phyloP scores from a whole-genome alignment of 768 basidiomycete genomes.

The Baorangia bicolor region DNA sequence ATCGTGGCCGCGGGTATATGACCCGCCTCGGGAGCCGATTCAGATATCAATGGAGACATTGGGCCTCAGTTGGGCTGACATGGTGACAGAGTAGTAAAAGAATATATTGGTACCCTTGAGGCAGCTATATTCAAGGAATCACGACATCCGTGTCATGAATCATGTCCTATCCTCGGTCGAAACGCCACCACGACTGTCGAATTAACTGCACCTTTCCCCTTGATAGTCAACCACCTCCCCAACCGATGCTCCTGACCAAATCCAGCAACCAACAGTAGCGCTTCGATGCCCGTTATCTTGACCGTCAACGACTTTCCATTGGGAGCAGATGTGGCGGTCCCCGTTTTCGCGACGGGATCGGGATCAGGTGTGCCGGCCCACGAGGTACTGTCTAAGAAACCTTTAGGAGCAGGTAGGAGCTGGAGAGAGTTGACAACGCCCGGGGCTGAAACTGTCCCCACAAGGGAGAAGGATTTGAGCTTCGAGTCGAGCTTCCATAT shows the following conservation, averaged over 20 bases:
- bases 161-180: slow-evolving; percentile 31
- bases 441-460: slow-evolving; percentile 60
- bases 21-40: too few species aligned
- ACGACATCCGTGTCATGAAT: slow-evolving; percentile 2
- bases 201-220: slow-evolving; percentile 70
- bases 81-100: background rate
- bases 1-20: background rate
- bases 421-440: slow-evolving; percentile 94
- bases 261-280: slow-evolving; percentile 72
- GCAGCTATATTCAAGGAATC: background rate
- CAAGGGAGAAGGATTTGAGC: slow-evolving; percentile 70
- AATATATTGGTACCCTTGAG: background rate
- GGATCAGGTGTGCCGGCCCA: slow-evolving; percentile 29
- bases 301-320: slow-evolving; percentile 14
- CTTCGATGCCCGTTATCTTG: slow-evolving; percentile 32
- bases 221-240: slow-evolving; percentile 84
- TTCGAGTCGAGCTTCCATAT: slow-evolving; percentile 88
- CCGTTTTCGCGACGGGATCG: background rate
- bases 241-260: slow-evolving; percentile 86
- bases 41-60: background rate
- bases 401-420: slow-evolving; percentile 55
- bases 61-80: too few species aligned
- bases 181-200: slow-evolving; percentile 65
- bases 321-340: background rate
- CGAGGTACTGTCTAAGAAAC: slow-evolving; percentile 42